Conservation (phyloP, 495 filamentous ascomycete genomes). For the Xylaria grammica region DNA sequence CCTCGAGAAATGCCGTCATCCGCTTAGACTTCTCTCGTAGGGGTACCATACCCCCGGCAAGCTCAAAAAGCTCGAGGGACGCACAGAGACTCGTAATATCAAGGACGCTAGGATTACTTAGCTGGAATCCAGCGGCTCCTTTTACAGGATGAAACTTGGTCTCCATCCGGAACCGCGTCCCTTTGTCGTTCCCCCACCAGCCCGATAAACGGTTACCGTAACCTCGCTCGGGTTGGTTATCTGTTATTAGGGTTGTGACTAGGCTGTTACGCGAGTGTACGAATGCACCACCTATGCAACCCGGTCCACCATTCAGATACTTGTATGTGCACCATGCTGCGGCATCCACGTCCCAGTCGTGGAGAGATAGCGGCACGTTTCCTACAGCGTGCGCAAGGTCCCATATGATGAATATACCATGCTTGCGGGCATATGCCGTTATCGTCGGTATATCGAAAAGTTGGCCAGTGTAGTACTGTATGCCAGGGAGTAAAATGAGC, state of each 20-base stretch:
- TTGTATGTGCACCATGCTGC: conserved; percentile 99
- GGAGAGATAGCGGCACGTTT: conserved; percentile 81
- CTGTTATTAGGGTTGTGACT: conserved; percentile 48
- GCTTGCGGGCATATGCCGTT: conserved; percentile 76
- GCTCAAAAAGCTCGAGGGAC: conserved; percentile 77
- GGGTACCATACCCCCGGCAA: conserved; percentile 67
- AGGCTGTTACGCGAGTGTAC: conserved; percentile 77
- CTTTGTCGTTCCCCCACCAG: conserved; percentile 89
- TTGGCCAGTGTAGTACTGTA: conserved; percentile 96
- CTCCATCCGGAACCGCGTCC: conserved; percentile 77
- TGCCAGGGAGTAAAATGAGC: conserved; percentile 82
- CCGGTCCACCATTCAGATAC: conserved; percentile 92
- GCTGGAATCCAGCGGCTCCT: conserved; percentile 72
- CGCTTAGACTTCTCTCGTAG: conserved; percentile 76
- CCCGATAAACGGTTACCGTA: conserved; percentile 70
- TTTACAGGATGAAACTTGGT: conserved; percentile 75
- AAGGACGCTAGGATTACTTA: conserved; percentile 70
- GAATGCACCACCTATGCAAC: conserved; percentile 84
- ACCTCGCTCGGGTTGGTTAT: conserved; percentile 44
- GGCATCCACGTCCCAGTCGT: conserved; percentile 95
- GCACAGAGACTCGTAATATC: conserved; percentile 74
- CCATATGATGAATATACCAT: conserved; percentile 85
- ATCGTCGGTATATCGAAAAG: conserved; percentile 85
- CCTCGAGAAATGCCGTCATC: conserved; percentile 82
- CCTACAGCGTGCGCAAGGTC: conserved; percentile 95